Evolutionary conservation across 371 early-diverging fungal species (phyloP).

Genomic region (Mortierella sp.): DNA sequence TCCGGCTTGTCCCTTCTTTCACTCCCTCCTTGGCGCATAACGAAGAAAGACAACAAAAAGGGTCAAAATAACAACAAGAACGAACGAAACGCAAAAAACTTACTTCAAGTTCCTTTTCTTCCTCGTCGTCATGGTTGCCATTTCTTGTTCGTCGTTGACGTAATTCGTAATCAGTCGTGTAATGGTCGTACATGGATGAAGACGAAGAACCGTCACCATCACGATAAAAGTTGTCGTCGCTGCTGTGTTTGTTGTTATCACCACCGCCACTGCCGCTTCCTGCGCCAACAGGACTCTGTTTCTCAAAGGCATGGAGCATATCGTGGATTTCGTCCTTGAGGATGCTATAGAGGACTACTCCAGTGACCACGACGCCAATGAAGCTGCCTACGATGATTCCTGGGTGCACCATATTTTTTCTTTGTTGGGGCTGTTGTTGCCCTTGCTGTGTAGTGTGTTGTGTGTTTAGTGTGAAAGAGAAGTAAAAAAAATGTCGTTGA

Average conservation of each 20-base stretch:
- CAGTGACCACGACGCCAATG: slow-evolving; percentile 43
- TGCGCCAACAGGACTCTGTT: slow-evolving; percentile 15
- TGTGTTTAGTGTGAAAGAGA: not conserved
- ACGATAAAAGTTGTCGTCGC: slow-evolving; percentile 18
- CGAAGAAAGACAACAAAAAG: slow-evolving; percentile 7
- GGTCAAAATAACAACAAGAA: slow-evolving; percentile 7
- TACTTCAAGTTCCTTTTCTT: slow-evolving; percentile 36
- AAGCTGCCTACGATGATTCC: slow-evolving; percentile 39
- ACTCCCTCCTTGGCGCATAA: slow-evolving; percentile 4
- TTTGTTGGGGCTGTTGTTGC: not conserved
- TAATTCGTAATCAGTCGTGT: slow-evolving; percentile 36
- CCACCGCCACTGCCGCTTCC: not conserved
- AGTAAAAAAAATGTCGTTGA: not conserved
- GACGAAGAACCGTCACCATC: slow-evolving; percentile 13
- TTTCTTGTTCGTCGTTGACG: slow-evolving; percentile 25
- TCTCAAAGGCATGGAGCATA: slow-evolving; percentile 28
- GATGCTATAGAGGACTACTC: slow-evolving; percentile 42
- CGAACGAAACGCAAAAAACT: slow-evolving; percentile 1
- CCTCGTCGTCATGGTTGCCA: slow-evolving; percentile 26
- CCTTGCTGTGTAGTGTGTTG: not conserved
- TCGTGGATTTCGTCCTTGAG: slow-evolving; percentile 37
- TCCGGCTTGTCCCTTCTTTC: not conserved
- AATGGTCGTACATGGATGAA: slow-evolving; percentile 19
- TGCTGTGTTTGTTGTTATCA: not conserved
- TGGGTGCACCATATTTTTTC: slow-evolving; percentile 41